Evolutionary conservation across 495 filamentous ascomycete species (phyloP), one percentile per base, ranked within the genome.

Genomic region (Jackrogersella minutella): DNA sequence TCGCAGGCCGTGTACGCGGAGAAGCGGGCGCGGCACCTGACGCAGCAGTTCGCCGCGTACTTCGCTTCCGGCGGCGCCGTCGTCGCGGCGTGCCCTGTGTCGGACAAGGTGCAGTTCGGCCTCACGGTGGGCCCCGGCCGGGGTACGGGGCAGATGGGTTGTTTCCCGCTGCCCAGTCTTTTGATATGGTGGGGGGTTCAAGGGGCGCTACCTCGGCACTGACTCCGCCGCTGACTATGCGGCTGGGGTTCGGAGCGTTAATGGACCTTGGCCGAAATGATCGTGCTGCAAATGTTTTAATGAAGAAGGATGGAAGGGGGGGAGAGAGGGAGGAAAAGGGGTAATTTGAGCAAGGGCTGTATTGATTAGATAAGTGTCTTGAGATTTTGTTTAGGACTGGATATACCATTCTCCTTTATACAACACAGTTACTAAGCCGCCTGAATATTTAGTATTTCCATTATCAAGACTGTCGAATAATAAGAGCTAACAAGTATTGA

Each of bases 131-230:
- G 85, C 0, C 73, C 68, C 50, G 64, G 70, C 30, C 71, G 70
- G 19, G 85, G 82, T 1, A 84, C 82, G 0, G 84, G 84, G 1
- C 82, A 85, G 70, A 50, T 85, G 6, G 82, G 81, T 39, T 72
- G 72, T 2, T 78, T 77, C 63, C 76, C 71, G 46, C 53, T 77
- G 1, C 86, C 76, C 59, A 73, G 78, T 11, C 76, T 75, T 50
- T 40, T 87, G 47, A 75, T 86, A 14, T 73, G 68, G 69, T 77
- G 76, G 41, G n/a, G n/a, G n/a, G n/a, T 30, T 79, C 58, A 88
- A 88, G 76, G 77, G 78, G 0, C 50, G 69, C 9, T 46, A 73
- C 40, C 28, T 79, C 28, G 73, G 73, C 33, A 78, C 73, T 7
- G 57, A 76, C 16, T 36, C 58, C 13, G 64, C 70, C 7, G 51